Percentiles rank a stretch among this genome's conserved stretches.
phyloP scores from a whole-genome alignment of 2,329 filamentous ascomycete genomes.

The Chlorencoelia australis region DNA sequence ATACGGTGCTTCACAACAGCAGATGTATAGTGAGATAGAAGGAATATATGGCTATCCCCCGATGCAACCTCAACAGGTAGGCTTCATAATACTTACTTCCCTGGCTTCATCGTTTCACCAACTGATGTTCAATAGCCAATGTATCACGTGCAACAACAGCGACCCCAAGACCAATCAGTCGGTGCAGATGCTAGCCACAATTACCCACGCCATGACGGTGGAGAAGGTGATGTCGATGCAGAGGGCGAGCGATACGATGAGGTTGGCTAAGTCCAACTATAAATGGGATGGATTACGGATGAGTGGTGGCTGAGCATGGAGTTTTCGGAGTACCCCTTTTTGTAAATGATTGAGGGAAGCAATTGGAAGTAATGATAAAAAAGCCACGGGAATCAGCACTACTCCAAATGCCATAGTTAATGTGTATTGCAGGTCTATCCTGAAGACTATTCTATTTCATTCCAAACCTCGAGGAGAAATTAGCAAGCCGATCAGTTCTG shows the following conservation, averaged over 20 bases:
- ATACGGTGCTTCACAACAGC: constrained; percentile 64
- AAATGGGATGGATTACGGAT: constrained; percentile 8
- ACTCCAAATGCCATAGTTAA: no score
- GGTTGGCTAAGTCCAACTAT: constrained; percentile 21
- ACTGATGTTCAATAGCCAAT: constrained; percentile 25
- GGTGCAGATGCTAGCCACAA: constrained; percentile 28
- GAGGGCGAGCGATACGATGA: constrained; percentile 36
- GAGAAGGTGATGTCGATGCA: constrained; percentile 34
- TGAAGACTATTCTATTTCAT: constrained; percentile 33
- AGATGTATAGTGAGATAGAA: constrained; percentile 74
- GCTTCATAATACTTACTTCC: constrained; percentile 17
- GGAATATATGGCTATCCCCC: constrained; percentile 77
- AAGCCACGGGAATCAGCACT: no score
- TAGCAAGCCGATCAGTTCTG: constrained; percentile 54
- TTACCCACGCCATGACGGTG: constrained; percentile 31
- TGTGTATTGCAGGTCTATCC: no score
- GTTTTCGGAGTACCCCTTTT: no score
- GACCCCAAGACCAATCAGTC: constrained; percentile 29
- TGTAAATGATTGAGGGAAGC: no score
- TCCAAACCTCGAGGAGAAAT: constrained; percentile 67
- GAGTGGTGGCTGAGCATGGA: no score
- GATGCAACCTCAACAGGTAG: constrained; percentile 76
- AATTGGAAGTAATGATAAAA: no score
- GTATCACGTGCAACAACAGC: constrained; percentile 32
- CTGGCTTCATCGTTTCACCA: constrained; percentile 3